Percentiles rank a stretch among this genome's conserved stretches.
Conservation (phyloP, 2,329 filamentous ascomycete species). For the Conoideocrella luteorostrata region DNA sequence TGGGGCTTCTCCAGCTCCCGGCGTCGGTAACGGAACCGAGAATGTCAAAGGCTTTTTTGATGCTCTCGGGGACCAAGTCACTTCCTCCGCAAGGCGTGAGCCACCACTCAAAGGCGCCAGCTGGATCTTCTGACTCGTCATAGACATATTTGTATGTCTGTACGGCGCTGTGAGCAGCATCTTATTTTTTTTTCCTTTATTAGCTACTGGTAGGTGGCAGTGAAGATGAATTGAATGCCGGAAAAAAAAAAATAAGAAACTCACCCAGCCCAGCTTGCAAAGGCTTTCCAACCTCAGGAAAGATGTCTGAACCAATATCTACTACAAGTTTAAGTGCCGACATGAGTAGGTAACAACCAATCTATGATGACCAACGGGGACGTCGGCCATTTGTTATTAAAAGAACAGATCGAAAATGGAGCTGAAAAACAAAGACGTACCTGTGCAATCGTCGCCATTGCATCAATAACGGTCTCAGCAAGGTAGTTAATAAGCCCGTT, state of each 20-base stretch:
- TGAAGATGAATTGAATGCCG: no score
- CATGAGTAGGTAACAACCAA: constrained; percentile 7
- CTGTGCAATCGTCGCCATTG: constrained; percentile 1
- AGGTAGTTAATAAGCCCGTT: not conserved
- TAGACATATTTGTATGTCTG: constrained; percentile 2
- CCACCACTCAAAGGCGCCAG: constrained; percentile 7
- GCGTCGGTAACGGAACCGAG: not conserved
- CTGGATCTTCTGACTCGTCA: constrained; percentile 3
- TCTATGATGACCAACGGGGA: no score
- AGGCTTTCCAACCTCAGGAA: not conserved
- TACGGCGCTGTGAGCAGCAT: not conserved
- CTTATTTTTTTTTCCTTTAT: not conserved
- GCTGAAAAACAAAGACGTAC: not conserved
- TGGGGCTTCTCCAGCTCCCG: not conserved
- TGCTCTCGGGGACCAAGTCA: constrained; percentile 4
- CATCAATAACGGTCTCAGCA: constrained; percentile 1
- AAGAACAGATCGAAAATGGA: no score
- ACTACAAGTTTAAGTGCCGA: not conserved
- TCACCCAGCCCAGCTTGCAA: not conserved
- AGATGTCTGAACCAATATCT: not conserved
- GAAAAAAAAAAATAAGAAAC: no score
- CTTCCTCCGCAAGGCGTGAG: constrained; percentile 6
- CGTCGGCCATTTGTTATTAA: no score
- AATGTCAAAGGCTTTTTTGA: not conserved
- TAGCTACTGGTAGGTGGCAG: no score